A percentile compares a stretch with the other conserved stretches of the same genome.
phyloP scores from a whole-genome alignment of 108 stramenopile species.

The Cyclotella cryptica region DNA sequence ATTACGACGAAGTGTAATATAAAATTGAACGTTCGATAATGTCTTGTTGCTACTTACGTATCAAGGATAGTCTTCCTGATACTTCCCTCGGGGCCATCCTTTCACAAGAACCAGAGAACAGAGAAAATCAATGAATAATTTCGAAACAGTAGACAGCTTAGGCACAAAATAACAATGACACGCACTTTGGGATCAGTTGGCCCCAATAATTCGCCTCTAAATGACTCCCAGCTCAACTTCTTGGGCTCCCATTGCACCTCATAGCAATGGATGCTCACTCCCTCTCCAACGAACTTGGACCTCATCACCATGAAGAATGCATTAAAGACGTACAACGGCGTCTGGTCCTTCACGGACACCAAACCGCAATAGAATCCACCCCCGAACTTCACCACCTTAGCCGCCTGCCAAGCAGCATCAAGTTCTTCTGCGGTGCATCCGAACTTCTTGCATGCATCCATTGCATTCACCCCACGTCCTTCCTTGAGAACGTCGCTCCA shows the following conservation, averaged over 20 bases:
- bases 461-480: slow-evolving; percentile 84
- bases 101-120: neutral
- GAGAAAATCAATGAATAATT: neutral
- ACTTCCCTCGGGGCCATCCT: slow-evolving; percentile 73
- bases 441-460: slow-evolving; percentile 90
- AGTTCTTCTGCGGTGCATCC: slow-evolving; percentile 74
- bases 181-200: slow-evolving; percentile 85
- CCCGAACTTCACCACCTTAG: slow-evolving; percentile 91
- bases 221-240: slow-evolving; percentile 82
- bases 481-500: slow-evolving; percentile 84
- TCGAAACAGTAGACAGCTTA: neutral
- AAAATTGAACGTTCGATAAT: neutral
- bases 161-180: neutral
- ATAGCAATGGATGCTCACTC: slow-evolving; percentile 84
- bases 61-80: slow-evolving; percentile 83
- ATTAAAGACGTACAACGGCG: slow-evolving; percentile 91
- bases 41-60: slow-evolving; percentile 24
- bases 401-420: slow-evolving; percentile 77
- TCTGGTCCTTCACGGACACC: slow-evolving; percentile 54
- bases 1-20: neutral
- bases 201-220: slow-evolving; percentile 85
- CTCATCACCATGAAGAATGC: slow-evolving; percentile 95
- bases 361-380: slow-evolving; percentile 96
- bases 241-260: slow-evolving; percentile 88
- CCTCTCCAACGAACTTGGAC: slow-evolving; percentile 85